Evolutionary conservation across 2,329 filamentous ascomycete species (phyloP).

Genomic region (Clonostachys solani): DNA sequence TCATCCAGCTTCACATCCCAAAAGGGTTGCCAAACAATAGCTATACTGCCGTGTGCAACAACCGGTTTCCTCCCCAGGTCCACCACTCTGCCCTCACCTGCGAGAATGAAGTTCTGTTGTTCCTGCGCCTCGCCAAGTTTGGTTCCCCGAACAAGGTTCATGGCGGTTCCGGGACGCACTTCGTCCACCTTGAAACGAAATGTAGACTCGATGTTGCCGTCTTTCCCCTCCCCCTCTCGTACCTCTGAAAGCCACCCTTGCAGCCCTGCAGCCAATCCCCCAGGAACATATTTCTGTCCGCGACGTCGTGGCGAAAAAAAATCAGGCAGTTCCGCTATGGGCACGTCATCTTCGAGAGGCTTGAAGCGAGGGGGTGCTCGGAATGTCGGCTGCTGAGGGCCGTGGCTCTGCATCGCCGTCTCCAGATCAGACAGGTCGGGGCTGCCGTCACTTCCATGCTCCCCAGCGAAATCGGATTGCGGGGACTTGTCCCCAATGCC

Average conservation of each 20-base stretch:
- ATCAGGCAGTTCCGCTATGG: conserved; percentile 12
- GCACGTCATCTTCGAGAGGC: conserved; percentile 11
- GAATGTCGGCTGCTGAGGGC: conserved; percentile 28
- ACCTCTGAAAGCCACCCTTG: conserved; percentile 36
- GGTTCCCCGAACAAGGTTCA: conserved; percentile 22
- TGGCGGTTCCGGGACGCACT: conserved; percentile 20
- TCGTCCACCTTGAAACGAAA: conserved; percentile 21
- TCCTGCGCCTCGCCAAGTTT: conserved; percentile 8
- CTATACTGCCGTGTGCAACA: conserved; percentile 19
- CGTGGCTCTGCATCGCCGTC: conserved; percentile 8
- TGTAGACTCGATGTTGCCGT: conserved; percentile 5
- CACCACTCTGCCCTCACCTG: conserved; percentile 29
- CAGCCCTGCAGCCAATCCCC: conserved; percentile 30
- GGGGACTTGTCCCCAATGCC: too few species aligned
- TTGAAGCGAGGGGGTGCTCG: conserved; percentile 33
- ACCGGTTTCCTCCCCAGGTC: conserved; percentile 22
- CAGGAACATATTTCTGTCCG: conserved; percentile 25
- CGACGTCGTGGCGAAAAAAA: conserved; percentile 29
- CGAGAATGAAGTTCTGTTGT: conserved; percentile 15
- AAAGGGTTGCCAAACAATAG: conserved; percentile 25
- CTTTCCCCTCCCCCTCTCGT: conserved; percentile 21
- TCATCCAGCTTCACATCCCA: conserved; percentile 30
- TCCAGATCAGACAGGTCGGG: neutral
- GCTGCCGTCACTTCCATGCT: too few species aligned
- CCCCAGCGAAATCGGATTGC: too few species aligned